phyloP scores from a whole-genome alignment of 2,329 filamentous ascomycete species.

The Penicillium oxalicum region DNA sequence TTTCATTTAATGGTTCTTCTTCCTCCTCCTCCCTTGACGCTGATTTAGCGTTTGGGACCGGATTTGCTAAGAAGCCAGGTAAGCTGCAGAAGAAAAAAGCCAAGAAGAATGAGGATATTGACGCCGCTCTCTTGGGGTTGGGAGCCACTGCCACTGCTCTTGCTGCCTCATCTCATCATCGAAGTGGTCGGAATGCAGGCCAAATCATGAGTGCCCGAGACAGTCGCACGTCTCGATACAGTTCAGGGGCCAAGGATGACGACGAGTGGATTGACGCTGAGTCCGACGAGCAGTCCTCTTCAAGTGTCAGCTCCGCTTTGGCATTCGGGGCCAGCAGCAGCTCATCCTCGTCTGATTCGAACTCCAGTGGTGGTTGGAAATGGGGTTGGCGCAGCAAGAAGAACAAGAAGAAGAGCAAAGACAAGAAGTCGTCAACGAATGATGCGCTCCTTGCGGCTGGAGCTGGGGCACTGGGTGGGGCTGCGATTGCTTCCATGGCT shows the following conservation, averaged over 20 bases:
- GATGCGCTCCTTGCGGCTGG: constrained; percentile 37
- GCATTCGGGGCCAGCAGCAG: constrained; percentile 55
- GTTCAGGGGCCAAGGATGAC: constrained; percentile 31
- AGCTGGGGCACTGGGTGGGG: constrained; percentile 39
- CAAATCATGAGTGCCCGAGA: constrained; percentile 29
- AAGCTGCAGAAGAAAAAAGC: constrained; percentile 33
- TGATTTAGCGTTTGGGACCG: constrained; percentile 62
- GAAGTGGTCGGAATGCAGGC: constrained; percentile 31
- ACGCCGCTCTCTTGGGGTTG: constrained; percentile 45
- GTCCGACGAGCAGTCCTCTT: constrained; percentile 48
- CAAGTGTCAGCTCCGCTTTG: constrained; percentile 52
- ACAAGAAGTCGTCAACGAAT: constrained; percentile 23
- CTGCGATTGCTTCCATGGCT: constrained; percentile 37
- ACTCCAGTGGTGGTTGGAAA: constrained; percentile 50
- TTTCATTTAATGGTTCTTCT: constrained; percentile 57
- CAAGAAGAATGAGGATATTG: constrained; percentile 31
- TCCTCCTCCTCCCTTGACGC: constrained; percentile 63
- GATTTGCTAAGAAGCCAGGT: constrained; percentile 39
- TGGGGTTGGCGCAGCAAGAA: constrained; percentile 55
- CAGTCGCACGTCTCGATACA: constrained; percentile 23
- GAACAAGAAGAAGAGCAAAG: constrained; percentile 30
- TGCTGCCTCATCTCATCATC: constrained; percentile 34
- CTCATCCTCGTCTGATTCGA: constrained; percentile 53
- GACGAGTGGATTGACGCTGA: constrained; percentile 57
- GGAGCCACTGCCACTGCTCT: constrained; percentile 45